Percentiles rank a stretch among this genome's conserved stretches.
phyloP scores from a whole-genome alignment of 2,329 filamentous ascomycete species.

The Tothia fuscella region DNA sequence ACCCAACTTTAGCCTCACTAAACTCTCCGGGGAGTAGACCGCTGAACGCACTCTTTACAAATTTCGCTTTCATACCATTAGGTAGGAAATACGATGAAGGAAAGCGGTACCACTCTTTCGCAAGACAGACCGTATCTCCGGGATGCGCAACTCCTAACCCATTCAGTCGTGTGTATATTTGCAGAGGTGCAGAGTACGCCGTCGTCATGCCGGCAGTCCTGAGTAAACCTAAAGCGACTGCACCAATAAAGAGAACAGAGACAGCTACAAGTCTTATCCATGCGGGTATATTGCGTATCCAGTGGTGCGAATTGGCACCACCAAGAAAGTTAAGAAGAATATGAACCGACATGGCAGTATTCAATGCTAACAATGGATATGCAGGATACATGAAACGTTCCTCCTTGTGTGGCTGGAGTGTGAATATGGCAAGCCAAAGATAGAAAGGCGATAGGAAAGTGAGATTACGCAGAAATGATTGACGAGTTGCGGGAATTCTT shows the following conservation, averaged over 20 bases:
- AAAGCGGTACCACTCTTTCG: constrained; percentile 98
- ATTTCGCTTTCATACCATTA: constrained; percentile 71
- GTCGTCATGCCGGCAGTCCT: constrained; percentile 67
- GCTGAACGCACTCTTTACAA: constrained; percentile 79
- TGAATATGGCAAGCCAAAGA: constrained; percentile 87
- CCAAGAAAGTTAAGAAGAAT: constrained; percentile 67
- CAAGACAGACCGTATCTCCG: constrained; percentile 70
- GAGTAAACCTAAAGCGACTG: constrained; percentile 53
- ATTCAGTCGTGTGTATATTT: constrained; percentile 56
- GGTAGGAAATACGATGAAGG: constrained; percentile 88
- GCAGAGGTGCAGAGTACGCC: constrained; percentile 71
- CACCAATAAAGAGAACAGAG: constrained; percentile 47
- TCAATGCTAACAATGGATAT: constrained; percentile 82
- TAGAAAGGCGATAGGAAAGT: constrained; percentile 82
- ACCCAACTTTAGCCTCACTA: constrained; percentile 55
- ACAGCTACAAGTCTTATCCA: constrained; percentile 59
- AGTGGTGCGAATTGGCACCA: constrained; percentile 51
- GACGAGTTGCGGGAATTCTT: constrained; percentile 36
- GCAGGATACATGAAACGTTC: constrained; percentile 97
- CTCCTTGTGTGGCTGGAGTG: constrained; percentile 88
- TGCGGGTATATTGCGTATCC: constrained; percentile 61
- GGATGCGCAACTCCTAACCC: constrained; percentile 40
- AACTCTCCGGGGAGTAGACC: constrained; percentile 89
- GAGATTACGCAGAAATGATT: constrained; percentile 61
- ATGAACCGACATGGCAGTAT: constrained; percentile 75